Evolutionary conservation across 495 filamentous ascomycete genomes (phyloP).

Genomic region (Hyphodiscus hymeniophilus): DNA sequence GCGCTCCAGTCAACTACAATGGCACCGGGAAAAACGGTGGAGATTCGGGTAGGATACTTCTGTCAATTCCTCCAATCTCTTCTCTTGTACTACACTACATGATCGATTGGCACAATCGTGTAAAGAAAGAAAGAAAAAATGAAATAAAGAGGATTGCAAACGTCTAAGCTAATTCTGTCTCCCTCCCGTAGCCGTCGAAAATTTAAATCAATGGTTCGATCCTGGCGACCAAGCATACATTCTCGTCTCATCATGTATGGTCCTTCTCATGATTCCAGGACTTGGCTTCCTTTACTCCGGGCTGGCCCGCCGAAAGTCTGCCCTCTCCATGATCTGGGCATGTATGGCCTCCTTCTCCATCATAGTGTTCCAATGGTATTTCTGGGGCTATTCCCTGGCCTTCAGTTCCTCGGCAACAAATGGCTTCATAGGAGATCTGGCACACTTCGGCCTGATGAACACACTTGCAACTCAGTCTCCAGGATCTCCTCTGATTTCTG

Average conservation of each 20-base stretch:
- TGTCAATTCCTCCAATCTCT: conserved; percentile 1
- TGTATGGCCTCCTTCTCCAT: conserved; percentile 84
- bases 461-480: conserved; percentile 75
- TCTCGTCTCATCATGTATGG: conserved; percentile 87
- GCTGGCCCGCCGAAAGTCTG: conserved; percentile 92
- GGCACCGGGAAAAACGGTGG: conserved; percentile 71
- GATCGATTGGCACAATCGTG: background rate
- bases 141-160: background rate
- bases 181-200: conserved; percentile 13
- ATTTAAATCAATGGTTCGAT: conserved; percentile 76
- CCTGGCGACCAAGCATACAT: conserved; percentile 72
- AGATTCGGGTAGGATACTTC: conserved; percentile 60
- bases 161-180: conserved; percentile 23
- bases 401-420: conserved; percentile 79
- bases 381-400: conserved; percentile 95
- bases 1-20: conserved; percentile 66
- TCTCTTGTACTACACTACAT: background rate
- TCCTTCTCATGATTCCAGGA: conserved; percentile 79
- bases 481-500: conserved; percentile 72
- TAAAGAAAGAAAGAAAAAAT: too few species aligned
- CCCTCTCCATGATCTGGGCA: conserved; percentile 89
- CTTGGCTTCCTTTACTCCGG: conserved; percentile 84
- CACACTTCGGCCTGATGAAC: conserved; percentile 77
- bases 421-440: conserved; percentile 76
- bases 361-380: conserved; percentile 96